Conservation (phyloP, 1,284 basidiomycete genomes). For the Moesziomyces globuligerus region DNA sequence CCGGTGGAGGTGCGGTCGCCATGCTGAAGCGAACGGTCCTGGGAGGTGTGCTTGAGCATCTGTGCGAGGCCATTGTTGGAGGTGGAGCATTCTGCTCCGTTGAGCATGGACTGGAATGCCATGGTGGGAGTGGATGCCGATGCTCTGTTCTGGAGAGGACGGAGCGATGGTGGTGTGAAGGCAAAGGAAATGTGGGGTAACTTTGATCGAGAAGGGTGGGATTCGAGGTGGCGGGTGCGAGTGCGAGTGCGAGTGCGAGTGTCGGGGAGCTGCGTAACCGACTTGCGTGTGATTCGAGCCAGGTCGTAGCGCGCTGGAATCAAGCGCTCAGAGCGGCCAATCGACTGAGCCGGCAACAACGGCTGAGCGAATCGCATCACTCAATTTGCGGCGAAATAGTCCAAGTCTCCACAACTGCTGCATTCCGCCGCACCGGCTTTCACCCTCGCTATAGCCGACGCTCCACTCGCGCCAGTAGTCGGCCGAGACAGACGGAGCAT, state of each 20-base stretch:
- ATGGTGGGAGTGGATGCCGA: conserved; percentile 45
- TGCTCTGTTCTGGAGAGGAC: too few species aligned
- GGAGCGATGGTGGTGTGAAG: conserved; percentile 1
- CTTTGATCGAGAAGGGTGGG: not conserved
- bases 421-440: not conserved
- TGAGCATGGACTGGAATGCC: conserved; percentile 75
- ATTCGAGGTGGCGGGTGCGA: not conserved
- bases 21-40: conserved; percentile 83
- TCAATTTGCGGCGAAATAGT: not conserved
- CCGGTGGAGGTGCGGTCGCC: conserved; percentile 55
- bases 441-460: not conserved
- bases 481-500: not conserved
- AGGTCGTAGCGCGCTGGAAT: too few species aligned
- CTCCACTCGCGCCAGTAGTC: not conserved
- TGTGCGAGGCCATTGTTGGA: conserved; percentile 87
- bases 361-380: too few species aligned
- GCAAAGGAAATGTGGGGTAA: not conserved
- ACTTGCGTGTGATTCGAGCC: conserved; percentile 18
- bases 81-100: conserved; percentile 88
- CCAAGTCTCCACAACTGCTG: not conserved
- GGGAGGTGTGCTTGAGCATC: conserved; percentile 89
- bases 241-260: not conserved
- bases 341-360: conserved; percentile 7
- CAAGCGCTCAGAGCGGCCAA: not conserved
- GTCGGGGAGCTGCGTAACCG: not conserved